phyloP scores from a whole-genome alignment of 2,329 filamentous ascomycete genomes.

The Calonectria leucothoes region DNA sequence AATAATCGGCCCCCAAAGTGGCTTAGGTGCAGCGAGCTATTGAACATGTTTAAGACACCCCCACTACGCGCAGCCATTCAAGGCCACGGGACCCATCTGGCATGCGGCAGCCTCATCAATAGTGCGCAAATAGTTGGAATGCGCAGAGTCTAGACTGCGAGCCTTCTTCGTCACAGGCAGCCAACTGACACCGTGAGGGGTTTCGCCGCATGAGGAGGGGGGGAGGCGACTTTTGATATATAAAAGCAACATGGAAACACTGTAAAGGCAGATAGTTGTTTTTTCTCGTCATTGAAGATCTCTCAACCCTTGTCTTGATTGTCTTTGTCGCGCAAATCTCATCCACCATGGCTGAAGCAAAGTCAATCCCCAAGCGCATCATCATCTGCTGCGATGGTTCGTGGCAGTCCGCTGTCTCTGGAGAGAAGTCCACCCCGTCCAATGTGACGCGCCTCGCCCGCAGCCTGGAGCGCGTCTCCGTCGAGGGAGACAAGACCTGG shows the following conservation, averaged over 20 bases:
- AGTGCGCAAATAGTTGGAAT: not conserved
- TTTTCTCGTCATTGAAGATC: not conserved
- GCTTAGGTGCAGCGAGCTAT: constrained; percentile 1
- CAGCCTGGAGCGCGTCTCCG: constrained; percentile 38
- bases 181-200: not conserved
- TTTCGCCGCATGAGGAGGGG: not conserved
- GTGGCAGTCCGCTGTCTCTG: constrained; percentile 45
- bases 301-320: not conserved
- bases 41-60: not conserved
- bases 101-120: constrained; percentile 1
- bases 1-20: not conserved
- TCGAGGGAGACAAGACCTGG: constrained; percentile 42
- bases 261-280: not conserved
- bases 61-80: constrained; percentile 4
- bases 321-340: not conserved
- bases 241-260: not conserved
- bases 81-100: not conserved
- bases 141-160: not conserved
- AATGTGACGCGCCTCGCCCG: constrained; percentile 50
- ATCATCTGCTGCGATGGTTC: constrained; percentile 53
- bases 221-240: not conserved
- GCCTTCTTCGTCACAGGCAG: not conserved
- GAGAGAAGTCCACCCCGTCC: constrained; percentile 41
- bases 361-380: constrained; percentile 36
- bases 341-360: not conserved